These are phyloP conservation scores for Uncinocarpus reesii DNA, from an alignment of 2,329 filamentous ascomycete genomes.

Conservation along the genomic window DNA sequence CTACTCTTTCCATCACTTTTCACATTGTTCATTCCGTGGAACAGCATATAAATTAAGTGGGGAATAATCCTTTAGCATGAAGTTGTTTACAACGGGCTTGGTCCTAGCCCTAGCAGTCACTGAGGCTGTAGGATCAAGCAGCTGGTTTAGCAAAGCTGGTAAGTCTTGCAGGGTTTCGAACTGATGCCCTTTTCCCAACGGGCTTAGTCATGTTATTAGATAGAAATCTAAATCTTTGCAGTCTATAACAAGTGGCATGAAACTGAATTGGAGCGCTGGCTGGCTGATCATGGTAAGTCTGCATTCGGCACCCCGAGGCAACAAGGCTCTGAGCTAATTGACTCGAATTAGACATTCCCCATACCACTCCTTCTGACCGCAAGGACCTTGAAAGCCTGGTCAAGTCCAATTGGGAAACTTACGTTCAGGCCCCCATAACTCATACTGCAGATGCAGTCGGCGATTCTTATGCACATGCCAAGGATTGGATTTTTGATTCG, in stretches of 20 bases:
- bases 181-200: too few species aligned
- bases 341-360: slow-evolving; percentile 54
- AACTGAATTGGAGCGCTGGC: slow-evolving; percentile 93
- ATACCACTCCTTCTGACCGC: slow-evolving; percentile 81
- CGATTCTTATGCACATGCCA: slow-evolving; percentile 59
- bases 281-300: slow-evolving; percentile 61
- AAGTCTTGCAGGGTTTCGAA: slow-evolving; percentile 21
- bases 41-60: not conserved
- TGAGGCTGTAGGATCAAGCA: slow-evolving; percentile 59
- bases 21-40: not conserved
- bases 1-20: not conserved
- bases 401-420: slow-evolving; percentile 75
- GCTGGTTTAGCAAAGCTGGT: slow-evolving; percentile 82
- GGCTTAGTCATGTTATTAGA: too few species aligned
- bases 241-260: slow-evolving; percentile 99
- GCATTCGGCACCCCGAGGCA: not conserved
- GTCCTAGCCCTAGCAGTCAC: slow-evolving; percentile 59
- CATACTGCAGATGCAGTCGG: slow-evolving; percentile 66
- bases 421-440: slow-evolving; percentile 64
- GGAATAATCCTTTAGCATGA: slow-evolving; percentile 48
- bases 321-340: not conserved
- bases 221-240: slow-evolving; percentile 39
- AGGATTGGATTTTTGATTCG: slow-evolving; percentile 87
- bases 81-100: slow-evolving; percentile 59
- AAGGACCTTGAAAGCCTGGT: slow-evolving; percentile 91